Percentiles rank a stretch among this genome's conserved stretches.
These are phyloP conservation scores for Talaromyces sp. DNA, from an alignment of 2,329 filamentous ascomycete species.

Conservation along the genomic window DNA sequence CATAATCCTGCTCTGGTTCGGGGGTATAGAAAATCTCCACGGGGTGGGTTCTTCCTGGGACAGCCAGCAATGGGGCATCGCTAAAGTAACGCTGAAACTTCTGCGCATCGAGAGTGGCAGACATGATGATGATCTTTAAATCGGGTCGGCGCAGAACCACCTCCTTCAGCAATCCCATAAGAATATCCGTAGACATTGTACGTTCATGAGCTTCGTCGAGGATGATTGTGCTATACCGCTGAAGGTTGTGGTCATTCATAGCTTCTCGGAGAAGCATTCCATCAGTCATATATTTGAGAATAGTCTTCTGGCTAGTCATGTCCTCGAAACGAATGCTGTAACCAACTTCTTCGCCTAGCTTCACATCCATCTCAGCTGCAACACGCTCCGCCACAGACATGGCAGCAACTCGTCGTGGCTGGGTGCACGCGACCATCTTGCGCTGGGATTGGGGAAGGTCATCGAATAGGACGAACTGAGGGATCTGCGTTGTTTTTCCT, in stretches of 20 bases:
- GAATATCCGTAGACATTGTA: slow-evolving; percentile 91
- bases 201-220: slow-evolving; percentile 98
- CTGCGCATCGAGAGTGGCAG: slow-evolving; percentile 91
- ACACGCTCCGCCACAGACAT: slow-evolving; percentile 99
- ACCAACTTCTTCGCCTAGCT: slow-evolving; percentile 87
- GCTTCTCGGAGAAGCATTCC: slow-evolving; percentile 97
- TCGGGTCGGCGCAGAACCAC: slow-evolving; percentile 77
- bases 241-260: slow-evolving; percentile 90
- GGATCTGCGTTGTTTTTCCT: slow-evolving; percentile 98
- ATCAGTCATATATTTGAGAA: slow-evolving; percentile 99
- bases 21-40: slow-evolving; percentile 99
- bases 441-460: slow-evolving; percentile 80
- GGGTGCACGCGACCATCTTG: slow-evolving; percentile 95
- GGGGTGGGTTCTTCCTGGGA: slow-evolving; percentile 90
- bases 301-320: slow-evolving; percentile 78
- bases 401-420: slow-evolving; percentile 93
- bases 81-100: slow-evolving; percentile 99
- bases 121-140: slow-evolving; percentile 98
- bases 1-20: slow-evolving; percentile 92
- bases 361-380: slow-evolving; percentile 91
- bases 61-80: slow-evolving; percentile 85
- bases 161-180: slow-evolving; percentile 95
- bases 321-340: slow-evolving; percentile 99
- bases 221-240: slow-evolving; percentile 94
- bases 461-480: slow-evolving; percentile 96